Percentiles rank a stretch among this genome's conserved stretches.
phyloP scores from a whole-genome alignment of 306 rosid species.

The Trifolium dubium region DNA sequence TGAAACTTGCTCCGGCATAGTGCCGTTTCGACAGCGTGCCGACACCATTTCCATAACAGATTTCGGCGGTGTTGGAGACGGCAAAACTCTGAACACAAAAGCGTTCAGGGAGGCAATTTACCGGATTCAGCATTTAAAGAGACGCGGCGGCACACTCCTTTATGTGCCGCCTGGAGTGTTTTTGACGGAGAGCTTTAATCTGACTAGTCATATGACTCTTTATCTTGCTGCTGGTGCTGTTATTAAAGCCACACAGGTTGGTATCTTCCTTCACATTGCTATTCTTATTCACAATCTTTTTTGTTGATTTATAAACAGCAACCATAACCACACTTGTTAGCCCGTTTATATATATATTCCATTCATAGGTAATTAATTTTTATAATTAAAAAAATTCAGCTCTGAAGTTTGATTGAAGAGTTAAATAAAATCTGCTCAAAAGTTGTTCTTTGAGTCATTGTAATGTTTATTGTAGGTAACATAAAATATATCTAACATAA shows the following conservation, averaged over 20 bases:
- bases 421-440: no score
- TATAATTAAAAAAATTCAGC: no score
- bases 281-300: no score
- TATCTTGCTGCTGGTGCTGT: conserved; percentile 83
- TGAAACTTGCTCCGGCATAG: conserved; percentile 71
- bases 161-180: conserved; percentile 82
- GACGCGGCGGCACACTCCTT: conserved; percentile 77
- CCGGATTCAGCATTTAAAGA: conserved; percentile 62
- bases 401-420: no score
- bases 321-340: no score
- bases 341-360: no score
- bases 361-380: no score
- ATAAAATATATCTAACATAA: no score
- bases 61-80: conserved; percentile 84
- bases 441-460: no score
- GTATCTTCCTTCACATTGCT: neutral
- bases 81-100: conserved; percentile 69
- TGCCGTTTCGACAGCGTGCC: conserved; percentile 55
- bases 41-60: conserved; percentile 72
- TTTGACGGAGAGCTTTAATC: conserved; percentile 77
- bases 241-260: conserved; percentile 78
- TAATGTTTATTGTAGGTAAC: no score
- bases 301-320: no score
- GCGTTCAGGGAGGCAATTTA: conserved; percentile 77
- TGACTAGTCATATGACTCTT: conserved; percentile 91